Conservation (phyloP, 73 alveolate genomes). For the Durusdinium trenchii region DNA sequence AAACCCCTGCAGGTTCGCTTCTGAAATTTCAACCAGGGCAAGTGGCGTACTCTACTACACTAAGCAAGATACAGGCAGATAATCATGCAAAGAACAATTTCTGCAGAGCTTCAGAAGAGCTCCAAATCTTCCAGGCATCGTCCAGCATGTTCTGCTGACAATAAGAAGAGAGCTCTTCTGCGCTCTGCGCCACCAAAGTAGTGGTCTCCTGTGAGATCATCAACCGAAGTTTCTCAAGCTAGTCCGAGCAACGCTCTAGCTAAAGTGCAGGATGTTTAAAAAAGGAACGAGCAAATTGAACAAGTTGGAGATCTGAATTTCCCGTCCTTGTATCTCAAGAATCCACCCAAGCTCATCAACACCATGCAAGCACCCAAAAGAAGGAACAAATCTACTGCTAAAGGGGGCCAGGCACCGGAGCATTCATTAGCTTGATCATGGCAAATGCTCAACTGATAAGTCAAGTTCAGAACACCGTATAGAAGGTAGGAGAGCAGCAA, state of each 20-base stretch:
- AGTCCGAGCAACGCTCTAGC: too few species aligned
- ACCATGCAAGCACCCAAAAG: neutral
- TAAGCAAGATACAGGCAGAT: too few species aligned
- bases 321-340: neutral
- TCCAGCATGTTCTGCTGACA: neutral
- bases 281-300: neutral
- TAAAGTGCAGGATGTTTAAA: too few species aligned
- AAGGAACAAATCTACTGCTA: slow-evolving; percentile 7
- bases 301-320: neutral
- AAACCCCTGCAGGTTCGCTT: too few species aligned
- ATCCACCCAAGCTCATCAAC: slow-evolving; percentile 24
- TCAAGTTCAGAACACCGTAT: neutral
- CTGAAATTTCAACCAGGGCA: too few species aligned
- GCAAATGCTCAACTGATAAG: neutral
- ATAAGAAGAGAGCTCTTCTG: neutral
- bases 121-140: too few species aligned
- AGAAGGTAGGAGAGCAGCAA: neutral
- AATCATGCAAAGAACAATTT: too few species aligned
- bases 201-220: slow-evolving; percentile 47
- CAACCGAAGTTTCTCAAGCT: too few species aligned
- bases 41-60: too few species aligned
- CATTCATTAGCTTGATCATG: neutral
- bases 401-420: neutral
- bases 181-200: neutral
- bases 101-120: too few species aligned